These are phyloP conservation scores for Periconia digitata DNA, from an alignment of 2,329 filamentous ascomycete genomes.

Conservation along the genomic window DNA sequence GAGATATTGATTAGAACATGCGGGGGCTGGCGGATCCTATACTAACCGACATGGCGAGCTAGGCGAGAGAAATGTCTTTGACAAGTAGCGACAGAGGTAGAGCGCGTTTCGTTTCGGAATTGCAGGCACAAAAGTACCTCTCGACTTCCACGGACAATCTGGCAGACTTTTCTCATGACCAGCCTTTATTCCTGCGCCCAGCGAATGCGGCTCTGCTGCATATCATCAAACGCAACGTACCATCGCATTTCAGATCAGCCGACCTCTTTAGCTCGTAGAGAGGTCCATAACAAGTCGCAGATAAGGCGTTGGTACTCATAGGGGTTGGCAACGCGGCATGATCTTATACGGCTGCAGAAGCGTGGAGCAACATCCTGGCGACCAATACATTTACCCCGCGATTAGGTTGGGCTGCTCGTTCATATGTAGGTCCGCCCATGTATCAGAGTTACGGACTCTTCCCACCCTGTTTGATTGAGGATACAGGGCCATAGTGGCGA, in stretches of 20 bases:
- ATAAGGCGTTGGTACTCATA: slow-evolving; percentile 30
- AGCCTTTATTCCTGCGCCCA: slow-evolving; percentile 28
- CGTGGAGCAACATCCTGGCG: slow-evolving; percentile 22
- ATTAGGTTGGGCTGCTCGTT: slow-evolving; percentile 9
- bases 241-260: slow-evolving; percentile 24
- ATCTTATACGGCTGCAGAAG: slow-evolving; percentile 32
- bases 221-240: slow-evolving; percentile 7
- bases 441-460: too few relatives aligned
- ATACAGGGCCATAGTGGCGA: not conserved
- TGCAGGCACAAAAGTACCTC: slow-evolving; percentile 1
- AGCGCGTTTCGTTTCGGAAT: slow-evolving; percentile 10
- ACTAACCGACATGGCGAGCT: slow-evolving; percentile 23
- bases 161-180: slow-evolving; percentile 11
- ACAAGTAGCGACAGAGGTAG: too few relatives aligned
- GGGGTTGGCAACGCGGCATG: slow-evolving; percentile 21
- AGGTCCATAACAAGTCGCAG: slow-evolving; percentile 25
- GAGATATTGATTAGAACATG: not conserved
- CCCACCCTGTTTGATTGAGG: not conserved
- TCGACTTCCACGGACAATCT: slow-evolving; percentile 4
- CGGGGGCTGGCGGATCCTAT: not conserved
- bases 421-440: too few relatives aligned
- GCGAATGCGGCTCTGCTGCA: slow-evolving; percentile 38
- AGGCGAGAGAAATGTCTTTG: not conserved
- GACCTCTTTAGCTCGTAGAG: slow-evolving; percentile 21
- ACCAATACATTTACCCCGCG: slow-evolving; percentile 31